Evolutionary conservation across 495 filamentous ascomycete genomes (phyloP), one percentile per base, ranked within the genome.

Genomic region (Penicillium canescens): DNA sequence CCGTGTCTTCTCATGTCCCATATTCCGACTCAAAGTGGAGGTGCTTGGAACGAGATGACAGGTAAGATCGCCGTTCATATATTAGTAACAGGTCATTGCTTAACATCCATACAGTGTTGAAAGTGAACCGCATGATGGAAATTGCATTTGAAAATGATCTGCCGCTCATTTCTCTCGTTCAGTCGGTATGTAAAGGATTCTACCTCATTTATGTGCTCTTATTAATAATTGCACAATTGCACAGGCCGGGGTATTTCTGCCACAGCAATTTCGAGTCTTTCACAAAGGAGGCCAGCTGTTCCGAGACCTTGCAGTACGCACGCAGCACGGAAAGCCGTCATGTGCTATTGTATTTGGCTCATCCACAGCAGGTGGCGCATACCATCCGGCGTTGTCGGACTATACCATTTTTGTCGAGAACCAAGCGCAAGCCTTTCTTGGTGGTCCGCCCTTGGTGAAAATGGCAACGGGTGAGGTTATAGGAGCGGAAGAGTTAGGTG

Each of bases 311-410:
- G 68, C 68, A 1, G 48, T 65, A 1, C 59, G 67, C 0, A 61
- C 63, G 3, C 46, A 58, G 24, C 54, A 63, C 14, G 68, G 68
- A 28, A 55, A 61, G 50, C 61, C 65, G 11, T 66, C 62, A 11
- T 71, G 68, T 41, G 68, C 68, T 2, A 60, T 71, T 11, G 68
- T 71, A 3, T 71, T 71, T 38, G 68, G 68, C 13, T 65, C 68
- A 9, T 71, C 68, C 1, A 71, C 68, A 0, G 68, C 68, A 5
- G 68, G 68, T 4, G 68, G 68, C 10, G 68, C 68, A n/a, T 71
- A 71, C 47, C 68, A 71, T 34, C 68, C 68, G 4, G 68, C 68
- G 2, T 43, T 71, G 6, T 71, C 68, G 7, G 68, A 69, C 38
- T 69, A 71, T 37, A 68, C 68, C 1, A 69, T 71, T 16, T 71